Percentiles rank a stretch among this genome's conserved stretches.
Conservation (phyloP, 257 asterid species). For the Salvia hispanica region DNA sequence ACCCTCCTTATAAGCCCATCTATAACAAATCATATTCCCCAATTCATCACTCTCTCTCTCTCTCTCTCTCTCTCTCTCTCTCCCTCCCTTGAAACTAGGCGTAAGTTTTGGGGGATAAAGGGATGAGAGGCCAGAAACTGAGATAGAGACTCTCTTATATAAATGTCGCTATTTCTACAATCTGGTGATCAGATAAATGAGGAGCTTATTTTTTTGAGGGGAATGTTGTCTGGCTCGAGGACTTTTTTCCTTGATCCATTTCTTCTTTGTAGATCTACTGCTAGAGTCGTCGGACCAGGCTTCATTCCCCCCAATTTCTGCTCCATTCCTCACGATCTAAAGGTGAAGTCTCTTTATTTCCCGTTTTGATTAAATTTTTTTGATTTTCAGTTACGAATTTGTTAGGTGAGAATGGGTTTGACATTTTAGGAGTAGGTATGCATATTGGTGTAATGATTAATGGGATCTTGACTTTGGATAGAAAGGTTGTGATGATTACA, state of each 20-base stretch:
- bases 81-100: slow-evolving; percentile 54
- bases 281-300: slow-evolving; percentile 61
- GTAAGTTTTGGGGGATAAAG: slow-evolving; percentile 57
- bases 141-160: slow-evolving; percentile 18
- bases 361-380: too few species aligned
- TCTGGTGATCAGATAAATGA: neutral
- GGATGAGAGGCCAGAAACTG: slow-evolving; percentile 32
- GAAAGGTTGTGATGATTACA: slow-evolving; percentile 40
- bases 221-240: slow-evolving; percentile 69
- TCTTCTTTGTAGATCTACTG: slow-evolving; percentile 7
- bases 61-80: slow-evolving; percentile 1
- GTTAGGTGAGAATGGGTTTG: neutral
- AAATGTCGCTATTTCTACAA: neutral
- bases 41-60: slow-evolving; percentile 8
- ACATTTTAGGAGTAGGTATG: slow-evolving; percentile 6
- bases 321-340: slow-evolving; percentile 10
- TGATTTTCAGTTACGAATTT: too few species aligned
- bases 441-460: slow-evolving; percentile 60
- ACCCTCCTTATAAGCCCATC: slow-evolving; percentile 29
- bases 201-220: slow-evolving; percentile 50
- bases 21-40: slow-evolving; percentile 31
- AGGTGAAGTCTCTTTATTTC: slow-evolving; percentile 1
- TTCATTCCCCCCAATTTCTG: slow-evolving; percentile 51
- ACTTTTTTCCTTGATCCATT: slow-evolving; percentile 17
- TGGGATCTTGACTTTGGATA: slow-evolving; percentile 41